Evolutionary conservation across 2,329 filamentous ascomycete species (phyloP), one percentile per base, ranked within the genome.

Genomic region (Hortaea sp.): DNA sequence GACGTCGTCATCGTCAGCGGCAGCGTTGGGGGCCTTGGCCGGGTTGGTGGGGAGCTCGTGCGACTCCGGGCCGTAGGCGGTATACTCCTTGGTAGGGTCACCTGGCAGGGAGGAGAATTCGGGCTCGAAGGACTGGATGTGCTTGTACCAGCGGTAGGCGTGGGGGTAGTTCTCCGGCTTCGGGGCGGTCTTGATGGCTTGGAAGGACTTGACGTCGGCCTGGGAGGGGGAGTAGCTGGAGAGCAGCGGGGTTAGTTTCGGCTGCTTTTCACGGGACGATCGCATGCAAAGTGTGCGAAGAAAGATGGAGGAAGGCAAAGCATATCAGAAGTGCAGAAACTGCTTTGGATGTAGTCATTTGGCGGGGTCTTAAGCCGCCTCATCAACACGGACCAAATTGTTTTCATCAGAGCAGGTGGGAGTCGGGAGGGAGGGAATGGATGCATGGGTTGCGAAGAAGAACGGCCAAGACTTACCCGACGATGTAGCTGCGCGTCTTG

Each of bases 141-240:
- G 90, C 81, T 94, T 95, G 82, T 95, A 95, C 92, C 92, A 98
- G 71, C 92, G 85, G 66, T 87, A 88, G 65, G 85, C 88, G 75
- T 95, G 78, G 64, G 90, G 88, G 82, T 85, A 95, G 77, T 94
- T 94, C 69, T 77, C 76, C 63, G 84, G 79, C 59, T 84, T 81
- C 61, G 92, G 92, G 50, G 80, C 71, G 60, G 76, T 72, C 65
- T 77, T 82, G 68, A 95, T 71, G 64, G 85, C 85, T 81, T 97
- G 94, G 85, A 85, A 97, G 74, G 81, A 81, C 71, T 84, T 85
- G 64, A 94, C 90, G 77, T 98, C 92, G 73, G 92, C 92, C 78
- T 98, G 92, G 62, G 87, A 87, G 63, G 89, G 84, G 53, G 69
- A 64, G 66, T 79, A 73, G 64, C 80, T 83, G 37, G 34, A 29